Evolutionary conservation across 2,329 filamentous ascomycete genomes (phyloP), one percentile per base, ranked within the genome.

Genomic region (Coleophoma crateriformis): DNA sequence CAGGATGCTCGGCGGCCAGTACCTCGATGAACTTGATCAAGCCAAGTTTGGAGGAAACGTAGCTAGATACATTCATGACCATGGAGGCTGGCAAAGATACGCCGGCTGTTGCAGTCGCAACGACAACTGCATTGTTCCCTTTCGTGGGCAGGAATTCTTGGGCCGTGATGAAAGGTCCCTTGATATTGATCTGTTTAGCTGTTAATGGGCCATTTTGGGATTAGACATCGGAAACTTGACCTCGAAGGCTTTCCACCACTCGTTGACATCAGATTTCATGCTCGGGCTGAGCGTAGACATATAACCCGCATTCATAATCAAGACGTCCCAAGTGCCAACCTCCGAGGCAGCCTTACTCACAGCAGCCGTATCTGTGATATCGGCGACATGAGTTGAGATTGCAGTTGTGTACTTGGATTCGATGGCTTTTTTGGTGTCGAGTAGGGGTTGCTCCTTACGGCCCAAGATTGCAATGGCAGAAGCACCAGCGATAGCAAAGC

Each of bases 331-430:
- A n/a, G 35, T 46, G 13, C 48, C 70, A 19, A 71, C 51, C 2
- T 69, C 69, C 14, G 13, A 14, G 13, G 35, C 65, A 64, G 44
- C 62, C 13, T 17, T 14, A 7, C 15, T 13, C 6, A 38, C 15
- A n/a, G 13, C 35, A 6, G 13, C 15, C 8, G 35, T 7, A 38
- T 38, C 35, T 8, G 35, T 38, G 5, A 38, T 38, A 13, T 17
- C 15, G 7, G 35, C 35, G 5, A 17, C 7, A 17, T 38, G 35
- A 12, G 15, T 38, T 17, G 15, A 38, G 35, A 14, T 7, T 17
- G 13, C 11, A n/a, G 35, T 38, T 7, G 7, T 17, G 35, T 17
- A n/a, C 7, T 7, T 17, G 15, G 35, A 17, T 38, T 27, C 27
- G 6, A 38, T 14, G 11, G 14, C 13, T n/a, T n/a, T 38, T 11